Conservation (phyloP, 2,329 filamentous ascomycete genomes). For the Coniochaeta pulveracea region DNA sequence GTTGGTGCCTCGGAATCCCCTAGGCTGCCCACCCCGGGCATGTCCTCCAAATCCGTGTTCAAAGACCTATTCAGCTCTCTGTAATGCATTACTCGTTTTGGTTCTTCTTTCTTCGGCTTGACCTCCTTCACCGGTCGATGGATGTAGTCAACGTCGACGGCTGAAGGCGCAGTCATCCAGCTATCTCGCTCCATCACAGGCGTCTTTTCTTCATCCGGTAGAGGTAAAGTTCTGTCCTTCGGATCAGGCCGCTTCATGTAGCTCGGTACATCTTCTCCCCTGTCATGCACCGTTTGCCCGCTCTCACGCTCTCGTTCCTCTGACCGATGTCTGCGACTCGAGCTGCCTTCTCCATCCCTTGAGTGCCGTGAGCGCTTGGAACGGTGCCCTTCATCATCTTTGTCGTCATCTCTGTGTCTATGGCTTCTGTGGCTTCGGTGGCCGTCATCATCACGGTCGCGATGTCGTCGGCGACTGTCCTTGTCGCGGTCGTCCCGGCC, state of each 20-base stretch:
- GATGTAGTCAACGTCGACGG: slow-evolving; percentile 75
- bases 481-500: slow-evolving; percentile 17
- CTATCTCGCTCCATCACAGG: slow-evolving; percentile 57
- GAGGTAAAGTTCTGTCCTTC: slow-evolving; percentile 37
- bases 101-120: slow-evolving; percentile 41
- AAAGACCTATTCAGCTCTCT: slow-evolving; percentile 68
- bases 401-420: slow-evolving; percentile 23
- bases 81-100: slow-evolving; percentile 62
- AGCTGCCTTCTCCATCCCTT: slow-evolving; percentile 30
- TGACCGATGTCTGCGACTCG: slow-evolving; percentile 27
- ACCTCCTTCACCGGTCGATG: slow-evolving; percentile 48
- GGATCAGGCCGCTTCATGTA: slow-evolving; percentile 31
- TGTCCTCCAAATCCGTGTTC: slow-evolving; percentile 54
- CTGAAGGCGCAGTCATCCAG: slow-evolving; percentile 89
- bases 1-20: slow-evolving; percentile 39
- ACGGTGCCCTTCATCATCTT: slow-evolving; percentile 42
- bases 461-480: slow-evolving; percentile 13
- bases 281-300: slow-evolving; percentile 20
- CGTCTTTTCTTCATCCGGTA: slow-evolving; percentile 38
- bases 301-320: slow-evolving; percentile 15
- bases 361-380: slow-evolving; percentile 54
- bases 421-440: slow-evolving; percentile 21
- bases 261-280: too few species aligned
- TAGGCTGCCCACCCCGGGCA: slow-evolving; percentile 38
- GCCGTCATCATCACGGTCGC: slow-evolving; percentile 16